phyloP scores from a whole-genome alignment of 805 yeast genomes.

The Starmerella potacharoeniae region DNA sequence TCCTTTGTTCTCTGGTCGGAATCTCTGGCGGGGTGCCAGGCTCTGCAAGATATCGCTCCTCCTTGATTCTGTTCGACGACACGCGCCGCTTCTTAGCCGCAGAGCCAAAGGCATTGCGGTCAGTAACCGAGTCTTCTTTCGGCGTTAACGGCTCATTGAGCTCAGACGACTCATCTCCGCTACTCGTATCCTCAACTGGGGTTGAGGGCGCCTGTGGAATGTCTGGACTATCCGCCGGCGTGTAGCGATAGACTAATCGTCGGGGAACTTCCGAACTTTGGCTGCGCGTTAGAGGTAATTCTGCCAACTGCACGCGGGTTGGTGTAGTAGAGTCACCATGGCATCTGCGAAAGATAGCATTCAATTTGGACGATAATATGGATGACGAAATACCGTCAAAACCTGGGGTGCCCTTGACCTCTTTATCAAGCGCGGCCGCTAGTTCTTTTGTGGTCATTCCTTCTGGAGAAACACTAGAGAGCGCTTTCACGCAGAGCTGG shows the following conservation, averaged over 20 bases:
- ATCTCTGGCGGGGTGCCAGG: background rate
- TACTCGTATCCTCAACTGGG: background rate
- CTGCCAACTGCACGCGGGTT: conserved; percentile 13
- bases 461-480: conserved; percentile 19
- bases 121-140: background rate
- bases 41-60: background rate
- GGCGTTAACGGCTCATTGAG: conserved; percentile 12
- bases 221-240: conserved; percentile 9
- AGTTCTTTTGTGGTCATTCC: conserved; percentile 28
- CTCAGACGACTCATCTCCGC: background rate
- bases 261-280: conserved; percentile 24
- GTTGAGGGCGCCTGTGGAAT: background rate
- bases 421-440: conserved; percentile 20
- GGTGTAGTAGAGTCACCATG: conserved; percentile 23
- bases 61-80: background rate
- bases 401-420: conserved; percentile 5
- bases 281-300: conserved; percentile 25
- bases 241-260: conserved; percentile 25
- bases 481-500: conserved; percentile 21
- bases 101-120: background rate
- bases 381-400: conserved; percentile 26
- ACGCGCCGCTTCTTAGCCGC: background rate
- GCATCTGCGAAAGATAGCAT: conserved; percentile 26
- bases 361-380: conserved; percentile 27
- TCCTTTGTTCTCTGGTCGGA: background rate